phyloP scores from a whole-genome alignment of 108 stramenopile species.

The Nitzschia palea region DNA sequence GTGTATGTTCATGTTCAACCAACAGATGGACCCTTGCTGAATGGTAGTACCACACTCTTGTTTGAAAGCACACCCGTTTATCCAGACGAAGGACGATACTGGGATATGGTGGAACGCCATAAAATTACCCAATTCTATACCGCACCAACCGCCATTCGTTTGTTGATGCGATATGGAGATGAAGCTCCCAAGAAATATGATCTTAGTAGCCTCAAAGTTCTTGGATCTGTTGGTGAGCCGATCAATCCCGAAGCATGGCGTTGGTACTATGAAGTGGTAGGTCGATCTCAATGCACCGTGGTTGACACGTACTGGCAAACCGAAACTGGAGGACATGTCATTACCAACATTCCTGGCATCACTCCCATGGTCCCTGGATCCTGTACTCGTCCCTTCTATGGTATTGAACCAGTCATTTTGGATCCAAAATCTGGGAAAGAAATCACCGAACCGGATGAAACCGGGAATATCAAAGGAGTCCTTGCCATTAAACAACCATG shows the following conservation, averaged over 20 bases:
- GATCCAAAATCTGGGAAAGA: slow-evolving; percentile 29
- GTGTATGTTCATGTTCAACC: slow-evolving; percentile 94
- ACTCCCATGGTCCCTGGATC: slow-evolving; percentile 96
- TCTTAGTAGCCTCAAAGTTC: slow-evolving; percentile 75
- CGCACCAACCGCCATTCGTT: slow-evolving; percentile 97
- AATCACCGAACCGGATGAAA: slow-evolving; percentile 42
- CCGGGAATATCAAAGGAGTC: slow-evolving; percentile 80
- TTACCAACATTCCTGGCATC: slow-evolving; percentile 92
- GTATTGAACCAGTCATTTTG: slow-evolving; percentile 56
- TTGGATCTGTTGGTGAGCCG: slow-evolving; percentile 98
- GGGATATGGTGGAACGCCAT: slow-evolving; percentile 92
- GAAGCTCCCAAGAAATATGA: slow-evolving; percentile 85
- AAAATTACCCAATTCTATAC: slow-evolving; percentile 87
- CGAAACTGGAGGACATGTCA: slow-evolving; percentile 98
- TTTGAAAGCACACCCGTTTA: slow-evolving; percentile 96
- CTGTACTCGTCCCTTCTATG: slow-evolving; percentile 93
- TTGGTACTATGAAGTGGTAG: slow-evolving; percentile 97
- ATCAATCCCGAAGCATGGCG: slow-evolving; percentile 99
- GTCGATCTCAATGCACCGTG: slow-evolving; percentile 81
- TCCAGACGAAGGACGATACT: slow-evolving; percentile 93
- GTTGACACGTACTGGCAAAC: slow-evolving; percentile 99
- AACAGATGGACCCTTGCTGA: slow-evolving; percentile 91
- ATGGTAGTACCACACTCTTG: slow-evolving; percentile 92
- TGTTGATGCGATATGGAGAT: slow-evolving; percentile 95
- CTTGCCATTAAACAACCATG: slow-evolving; percentile 92